A percentile compares a stretch with the other conserved stretches of the same genome.
These are phyloP conservation scores for Candolleomyces eurysporus DNA, from an alignment of 768 basidiomycete species.

Conservation along the genomic window DNA sequence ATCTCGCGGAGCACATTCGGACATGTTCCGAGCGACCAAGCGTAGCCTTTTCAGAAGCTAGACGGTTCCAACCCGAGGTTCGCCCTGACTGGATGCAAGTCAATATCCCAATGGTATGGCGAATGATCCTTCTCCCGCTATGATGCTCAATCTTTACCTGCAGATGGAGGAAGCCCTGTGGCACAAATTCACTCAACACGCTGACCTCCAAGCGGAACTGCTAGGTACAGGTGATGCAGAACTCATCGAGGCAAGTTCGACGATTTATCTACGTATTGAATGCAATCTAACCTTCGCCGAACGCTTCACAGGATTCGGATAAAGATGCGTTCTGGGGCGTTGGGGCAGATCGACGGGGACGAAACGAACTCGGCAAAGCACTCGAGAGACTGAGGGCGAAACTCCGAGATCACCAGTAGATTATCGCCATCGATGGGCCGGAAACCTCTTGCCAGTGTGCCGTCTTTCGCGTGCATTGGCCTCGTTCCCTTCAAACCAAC, in stretches of 20 bases:
- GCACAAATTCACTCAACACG: conserved; percentile 72
- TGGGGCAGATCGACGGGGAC: conserved; percentile 61
- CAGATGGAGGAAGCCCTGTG: conserved; percentile 68
- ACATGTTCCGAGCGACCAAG: conserved; percentile 62
- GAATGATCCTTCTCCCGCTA: neutral
- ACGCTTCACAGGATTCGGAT: conserved; percentile 55
- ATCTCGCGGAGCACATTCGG: conserved; percentile 67
- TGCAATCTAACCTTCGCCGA: conserved; percentile 3
- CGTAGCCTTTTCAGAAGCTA: conserved; percentile 65
- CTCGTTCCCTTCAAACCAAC: neutral
- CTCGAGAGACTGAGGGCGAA: conserved; percentile 59
- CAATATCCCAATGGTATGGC: conserved; percentile 58
- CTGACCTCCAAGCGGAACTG: conserved; percentile 54
- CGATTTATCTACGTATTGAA: too few species aligned
- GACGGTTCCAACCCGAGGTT: conserved; percentile 59
- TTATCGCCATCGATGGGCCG: neutral
- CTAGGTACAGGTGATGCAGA: conserved; percentile 64
- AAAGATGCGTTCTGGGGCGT: conserved; percentile 80
- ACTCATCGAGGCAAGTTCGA: conserved; percentile 58
- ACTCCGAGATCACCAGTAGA: conserved; percentile 32
- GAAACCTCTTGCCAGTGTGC: neutral
- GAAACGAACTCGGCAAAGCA: conserved; percentile 74
- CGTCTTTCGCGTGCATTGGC: conserved; percentile 10
- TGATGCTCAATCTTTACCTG: neutral
- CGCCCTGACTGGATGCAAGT: conserved; percentile 68